A percentile compares a stretch with the other conserved stretches of the same genome.
These are phyloP conservation scores for Miscanthus lutarioriparius DNA, from an alignment of 176 grass and related monocot species.

Conservation along the genomic window DNA sequence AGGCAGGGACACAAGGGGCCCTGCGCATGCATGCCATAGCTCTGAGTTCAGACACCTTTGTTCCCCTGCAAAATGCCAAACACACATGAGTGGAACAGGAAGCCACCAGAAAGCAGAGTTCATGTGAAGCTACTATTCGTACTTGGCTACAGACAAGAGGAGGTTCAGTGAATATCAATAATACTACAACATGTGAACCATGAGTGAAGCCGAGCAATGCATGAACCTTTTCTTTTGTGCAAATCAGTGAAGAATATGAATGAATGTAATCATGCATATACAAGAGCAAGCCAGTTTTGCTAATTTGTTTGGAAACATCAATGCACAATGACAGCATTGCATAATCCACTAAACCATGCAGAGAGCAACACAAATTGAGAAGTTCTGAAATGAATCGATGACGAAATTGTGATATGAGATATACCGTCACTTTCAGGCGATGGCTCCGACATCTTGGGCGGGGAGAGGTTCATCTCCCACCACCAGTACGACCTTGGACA, in stretches of 20 bases:
- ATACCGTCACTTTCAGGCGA: conserved; percentile 42
- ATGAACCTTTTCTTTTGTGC: background rate
- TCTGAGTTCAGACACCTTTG: conserved; percentile 96
- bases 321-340: background rate
- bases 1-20: conserved; percentile 91
- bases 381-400: conserved; percentile 12
- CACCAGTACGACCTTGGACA: background rate
- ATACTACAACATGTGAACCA: conserved; percentile 26
- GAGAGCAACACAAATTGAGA: background rate
- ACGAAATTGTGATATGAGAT: background rate
- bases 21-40: conserved; percentile 98
- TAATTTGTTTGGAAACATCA: conserved; percentile 6
- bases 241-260: background rate
- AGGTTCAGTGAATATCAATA: conserved; percentile 42
- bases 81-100: conserved; percentile 50
- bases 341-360: background rate
- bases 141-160: conserved; percentile 33
- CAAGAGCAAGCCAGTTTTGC: background rate
- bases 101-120: conserved; percentile 43
- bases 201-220: conserved; percentile 20
- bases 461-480: conserved; percentile 45
- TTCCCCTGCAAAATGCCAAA: conserved; percentile 77
- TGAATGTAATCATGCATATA: conserved; percentile 10
- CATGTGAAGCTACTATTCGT: conserved; percentile 54
- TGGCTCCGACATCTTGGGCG: conserved; percentile 42